Conservation (phyloP, 352 stramenopile species). For the Globisporangium spinosum region DNA sequence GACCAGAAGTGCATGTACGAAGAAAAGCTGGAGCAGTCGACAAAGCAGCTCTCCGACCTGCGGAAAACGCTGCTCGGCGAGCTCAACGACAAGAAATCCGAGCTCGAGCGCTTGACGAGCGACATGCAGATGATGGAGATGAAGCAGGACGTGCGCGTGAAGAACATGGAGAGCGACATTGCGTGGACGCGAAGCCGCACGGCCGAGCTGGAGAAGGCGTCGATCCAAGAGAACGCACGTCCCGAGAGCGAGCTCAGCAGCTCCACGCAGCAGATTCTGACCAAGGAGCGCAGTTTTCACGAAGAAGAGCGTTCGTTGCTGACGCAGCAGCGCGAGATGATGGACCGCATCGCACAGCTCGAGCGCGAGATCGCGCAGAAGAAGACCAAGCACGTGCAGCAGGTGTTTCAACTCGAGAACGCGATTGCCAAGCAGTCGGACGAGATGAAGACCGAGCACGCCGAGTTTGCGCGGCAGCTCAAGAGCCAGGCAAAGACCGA, state of each 20-base stretch:
- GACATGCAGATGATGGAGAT: constrained; percentile 54
- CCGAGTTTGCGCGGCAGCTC: constrained; percentile 46
- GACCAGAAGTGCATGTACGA: constrained; percentile 53
- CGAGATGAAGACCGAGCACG: constrained; percentile 37
- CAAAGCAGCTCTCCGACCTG: constrained; percentile 51
- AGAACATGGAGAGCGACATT: constrained; percentile 49
- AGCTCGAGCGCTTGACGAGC: constrained; percentile 37
- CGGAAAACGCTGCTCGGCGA: constrained; percentile 38
- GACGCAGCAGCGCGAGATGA: constrained; percentile 49
- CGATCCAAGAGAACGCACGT: constrained; percentile 25
- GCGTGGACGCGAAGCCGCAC: constrained; percentile 47
- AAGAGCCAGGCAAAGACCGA: constrained; percentile 58
- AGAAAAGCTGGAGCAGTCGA: constrained; percentile 37
- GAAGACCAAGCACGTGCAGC: constrained; percentile 56
- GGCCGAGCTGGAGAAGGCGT: constrained; percentile 40
- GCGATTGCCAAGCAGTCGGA: constrained; percentile 32
- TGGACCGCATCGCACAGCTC: constrained; percentile 53
- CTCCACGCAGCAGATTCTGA: constrained; percentile 33
- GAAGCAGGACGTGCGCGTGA: constrained; percentile 55
- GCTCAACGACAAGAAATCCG: constrained; percentile 41
- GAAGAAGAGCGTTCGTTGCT: constrained; percentile 53
- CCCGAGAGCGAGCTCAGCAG: constrained; percentile 34
- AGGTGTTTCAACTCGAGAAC: constrained; percentile 48
- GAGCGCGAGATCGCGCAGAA: constrained; percentile 53
- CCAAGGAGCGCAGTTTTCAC: constrained; percentile 48